Conservation (phyloP, 768 basidiomycete genomes). For the Amanita polypyramis region DNA sequence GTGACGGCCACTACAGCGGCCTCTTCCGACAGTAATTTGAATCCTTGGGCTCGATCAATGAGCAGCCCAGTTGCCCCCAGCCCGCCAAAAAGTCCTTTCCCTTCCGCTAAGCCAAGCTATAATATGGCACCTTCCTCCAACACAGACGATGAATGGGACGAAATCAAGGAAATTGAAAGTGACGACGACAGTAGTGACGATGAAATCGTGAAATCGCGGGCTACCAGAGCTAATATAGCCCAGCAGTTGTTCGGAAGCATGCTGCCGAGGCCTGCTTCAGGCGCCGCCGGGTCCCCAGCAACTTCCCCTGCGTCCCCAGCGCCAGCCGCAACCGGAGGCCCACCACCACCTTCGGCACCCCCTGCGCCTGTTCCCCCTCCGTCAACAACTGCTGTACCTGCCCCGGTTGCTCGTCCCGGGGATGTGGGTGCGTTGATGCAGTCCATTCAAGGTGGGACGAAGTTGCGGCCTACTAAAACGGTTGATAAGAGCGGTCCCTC, state of each 20-base stretch:
- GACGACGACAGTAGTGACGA: constrained; percentile 71
- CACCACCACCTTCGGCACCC: constrained; percentile 22
- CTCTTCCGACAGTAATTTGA: constrained; percentile 35
- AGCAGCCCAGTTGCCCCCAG: constrained; percentile 28
- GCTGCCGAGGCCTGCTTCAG: constrained; percentile 52
- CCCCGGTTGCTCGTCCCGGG: constrained; percentile 26
- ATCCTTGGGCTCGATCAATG: constrained; percentile 51
- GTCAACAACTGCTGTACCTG: constrained; percentile 28
- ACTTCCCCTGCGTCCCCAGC: constrained; percentile 27
- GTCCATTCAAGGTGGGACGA: constrained; percentile 71
- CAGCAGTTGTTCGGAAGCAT: constrained; percentile 68
- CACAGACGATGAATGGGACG: constrained; percentile 68
- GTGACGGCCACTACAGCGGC: constrained; percentile 23
- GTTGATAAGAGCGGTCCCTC: constrained; percentile 70
- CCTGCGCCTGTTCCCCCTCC: constrained; percentile 16
- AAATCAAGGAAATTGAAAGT: constrained; percentile 62
- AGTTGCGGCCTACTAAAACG: constrained; percentile 66
- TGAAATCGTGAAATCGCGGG: constrained; percentile 58
- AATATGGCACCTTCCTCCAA: constrained; percentile 44
- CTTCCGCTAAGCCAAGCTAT: constrained; percentile 47
- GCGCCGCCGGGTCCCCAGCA: constrained; percentile 36
- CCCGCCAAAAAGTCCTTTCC: constrained; percentile 40
- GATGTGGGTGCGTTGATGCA: constrained; percentile 59
- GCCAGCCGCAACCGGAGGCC: constrained; percentile 14
- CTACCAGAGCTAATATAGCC: constrained; percentile 62